These are phyloP conservation scores for Ustilago nuda DNA, from an alignment of 1,284 basidiomycete genomes.

Conservation along the genomic window DNA sequence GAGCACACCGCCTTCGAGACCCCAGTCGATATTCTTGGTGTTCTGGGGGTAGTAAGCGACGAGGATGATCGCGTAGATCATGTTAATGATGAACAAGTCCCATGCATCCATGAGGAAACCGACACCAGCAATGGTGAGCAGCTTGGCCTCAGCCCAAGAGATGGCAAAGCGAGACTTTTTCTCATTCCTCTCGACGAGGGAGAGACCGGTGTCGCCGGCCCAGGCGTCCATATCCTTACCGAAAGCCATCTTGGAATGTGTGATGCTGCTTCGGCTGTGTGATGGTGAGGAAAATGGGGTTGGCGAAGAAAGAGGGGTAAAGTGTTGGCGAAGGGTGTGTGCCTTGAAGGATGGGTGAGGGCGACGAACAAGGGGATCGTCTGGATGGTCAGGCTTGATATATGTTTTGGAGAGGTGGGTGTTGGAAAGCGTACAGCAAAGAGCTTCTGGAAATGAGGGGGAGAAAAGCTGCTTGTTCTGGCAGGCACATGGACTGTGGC, in stretches of 20 bases:
- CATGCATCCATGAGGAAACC: conserved; percentile 67
- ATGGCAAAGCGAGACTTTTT: conserved; percentile 53
- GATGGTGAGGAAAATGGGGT: conserved; percentile 1
- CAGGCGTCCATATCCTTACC: conserved; percentile 63
- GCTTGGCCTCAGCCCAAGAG: conserved; percentile 63
- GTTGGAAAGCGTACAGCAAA: conserved; percentile 6
- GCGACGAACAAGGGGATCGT: background rate
- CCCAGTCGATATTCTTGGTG: conserved; percentile 63
- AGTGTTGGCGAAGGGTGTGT: conserved; percentile 6
- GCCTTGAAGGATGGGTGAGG: conserved; percentile 14
- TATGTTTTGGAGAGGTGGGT: conserved; percentile 16
- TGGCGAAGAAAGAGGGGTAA: background rate
- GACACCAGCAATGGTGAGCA: conserved; percentile 64
- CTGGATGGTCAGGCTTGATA: conserved; percentile 22
- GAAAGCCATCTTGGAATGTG: conserved; percentile 53
- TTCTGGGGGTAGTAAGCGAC: conserved; percentile 57
- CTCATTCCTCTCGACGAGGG: conserved; percentile 59
- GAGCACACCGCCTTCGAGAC: conserved; percentile 65
- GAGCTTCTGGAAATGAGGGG: background rate
- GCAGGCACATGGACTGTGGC: conserved; percentile 2
- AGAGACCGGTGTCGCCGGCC: conserved; percentile 55
- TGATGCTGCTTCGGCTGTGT: conserved; percentile 9
- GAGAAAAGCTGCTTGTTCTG: conserved; percentile 1
- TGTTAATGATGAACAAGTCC: conserved; percentile 67
- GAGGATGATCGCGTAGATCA: conserved; percentile 65